phyloP scores from a whole-genome alignment of 2,329 filamentous ascomycete species.

The Penicillium rolfsii region DNA sequence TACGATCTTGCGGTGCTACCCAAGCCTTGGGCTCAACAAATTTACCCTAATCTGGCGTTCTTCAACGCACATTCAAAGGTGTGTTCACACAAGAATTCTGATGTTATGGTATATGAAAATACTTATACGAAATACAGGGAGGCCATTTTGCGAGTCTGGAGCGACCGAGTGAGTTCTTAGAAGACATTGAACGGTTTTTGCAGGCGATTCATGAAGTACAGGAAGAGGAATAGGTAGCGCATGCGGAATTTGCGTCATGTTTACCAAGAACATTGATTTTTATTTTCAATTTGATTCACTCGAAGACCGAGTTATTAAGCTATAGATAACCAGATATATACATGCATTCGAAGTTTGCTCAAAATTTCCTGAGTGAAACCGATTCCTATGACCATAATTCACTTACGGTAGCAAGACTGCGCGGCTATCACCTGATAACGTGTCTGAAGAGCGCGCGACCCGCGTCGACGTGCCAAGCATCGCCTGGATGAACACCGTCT shows the following conservation, averaged over 20 bases:
- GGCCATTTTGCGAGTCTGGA: slow-evolving; percentile 17
- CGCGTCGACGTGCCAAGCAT: slow-evolving; percentile 9
- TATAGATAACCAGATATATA: no score
- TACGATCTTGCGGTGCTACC: slow-evolving; percentile 12
- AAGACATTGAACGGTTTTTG: slow-evolving; percentile 9
- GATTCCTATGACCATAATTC: no score
- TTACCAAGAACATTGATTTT: no score
- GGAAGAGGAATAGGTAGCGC: no score
- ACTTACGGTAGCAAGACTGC: neutral
- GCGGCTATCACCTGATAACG: slow-evolving; percentile 30
- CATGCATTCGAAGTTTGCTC: no score
- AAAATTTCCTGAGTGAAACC: no score
- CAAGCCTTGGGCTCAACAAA: slow-evolving; percentile 11
- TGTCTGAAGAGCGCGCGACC: slow-evolving; percentile 20
- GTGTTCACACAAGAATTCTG: neutral
- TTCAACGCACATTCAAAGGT: slow-evolving; percentile 10
- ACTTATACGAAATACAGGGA: slow-evolving; percentile 1
- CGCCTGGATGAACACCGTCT: neutral
- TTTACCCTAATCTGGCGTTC: slow-evolving; percentile 13
- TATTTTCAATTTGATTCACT: no score
- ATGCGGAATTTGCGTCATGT: no score
- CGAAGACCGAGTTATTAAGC: no score
- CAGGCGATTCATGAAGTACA: no score
- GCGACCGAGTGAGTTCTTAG: slow-evolving; percentile 5
- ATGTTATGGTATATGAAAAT: neutral